Base-by-base conservation (phyloP, 2,329 filamentous ascomycete species). In the Neoascochyta sp. region DNA sequence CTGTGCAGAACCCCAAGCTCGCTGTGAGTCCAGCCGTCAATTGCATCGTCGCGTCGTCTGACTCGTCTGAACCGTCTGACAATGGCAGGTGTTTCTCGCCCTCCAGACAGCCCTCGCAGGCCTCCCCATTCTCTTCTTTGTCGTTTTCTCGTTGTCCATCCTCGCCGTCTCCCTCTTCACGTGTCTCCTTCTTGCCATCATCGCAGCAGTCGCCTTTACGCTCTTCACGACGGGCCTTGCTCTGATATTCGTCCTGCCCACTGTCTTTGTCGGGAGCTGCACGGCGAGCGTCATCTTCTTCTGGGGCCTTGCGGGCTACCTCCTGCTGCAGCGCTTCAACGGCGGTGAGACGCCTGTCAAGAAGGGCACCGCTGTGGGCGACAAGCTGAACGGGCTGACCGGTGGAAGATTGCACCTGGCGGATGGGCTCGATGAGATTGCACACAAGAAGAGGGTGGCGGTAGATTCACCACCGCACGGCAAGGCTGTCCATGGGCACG, bases 221-320 rank as follows among this genome's bases (percentile, higher is more conserved):
- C 69, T 83, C 26, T 80, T 83, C 66, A 81, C 78, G 69, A 72
- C 79, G 30, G 76, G 79, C 28, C 59, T 86, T 24, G 82, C 81
- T 3, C 65, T 84, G 8, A 56, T 86, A 26, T 55, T 89, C 22
- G 71, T 92, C 10, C 64, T 86, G 0, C 84, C 84, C 2, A 74
- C 78, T 1, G 64, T 90, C 20, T 75, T 85, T 58, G 59, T 86
- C 40, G 80, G 81, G 3, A 77, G 74, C 9, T 72, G 72, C 26
- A 59, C 79, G 13, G 83, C 77, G 4, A 64, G 79, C 1, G 71
- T 81, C 37, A 62, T 82, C 39, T 90, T 84, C 76, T 32, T 60
- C 10, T 60, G 52, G 52, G 78, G 73, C 6, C 64, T 83, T 7
- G 74, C 70, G 9, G 74, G 71, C 26, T 88, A 80, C 55, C 60